Evolutionary conservation across 2,329 filamentous ascomycete species (phyloP).

Genomic region (Penicillium concentricum): DNA sequence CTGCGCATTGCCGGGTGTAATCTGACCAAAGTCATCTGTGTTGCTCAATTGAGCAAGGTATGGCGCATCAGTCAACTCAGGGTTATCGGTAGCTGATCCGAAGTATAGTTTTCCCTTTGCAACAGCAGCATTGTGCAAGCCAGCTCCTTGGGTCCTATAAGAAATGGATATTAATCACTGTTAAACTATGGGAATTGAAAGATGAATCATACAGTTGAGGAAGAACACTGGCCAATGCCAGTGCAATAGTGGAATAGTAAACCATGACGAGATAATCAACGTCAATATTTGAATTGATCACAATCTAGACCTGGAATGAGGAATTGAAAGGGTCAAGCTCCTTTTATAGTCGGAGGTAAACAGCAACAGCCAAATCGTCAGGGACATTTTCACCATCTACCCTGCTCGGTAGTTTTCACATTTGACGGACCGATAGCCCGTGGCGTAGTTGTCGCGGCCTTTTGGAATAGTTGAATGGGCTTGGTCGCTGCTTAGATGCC

Average conservation of each 20-base stretch:
- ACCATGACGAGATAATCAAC: constrained; percentile 16
- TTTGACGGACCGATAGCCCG: constrained; percentile 17
- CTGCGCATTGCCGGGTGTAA: constrained; percentile 64
- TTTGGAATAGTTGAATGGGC: background rate
- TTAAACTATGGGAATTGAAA: background rate
- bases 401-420: constrained; percentile 1
- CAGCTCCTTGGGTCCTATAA: constrained; percentile 21
- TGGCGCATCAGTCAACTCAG: constrained; percentile 52
- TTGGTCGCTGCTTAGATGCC: background rate
- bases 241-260: constrained; percentile 14
- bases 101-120: constrained; percentile 57
- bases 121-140: constrained; percentile 44
- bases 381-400: background rate
- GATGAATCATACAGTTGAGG: constrained; percentile 19
- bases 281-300: background rate
- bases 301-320: background rate
- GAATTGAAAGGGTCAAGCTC: background rate
- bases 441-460: constrained; percentile 21
- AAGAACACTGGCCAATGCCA: constrained; percentile 24
- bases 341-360: constrained; percentile 5
- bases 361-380: background rate
- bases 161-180: background rate
- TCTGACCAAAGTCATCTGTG: constrained; percentile 61
- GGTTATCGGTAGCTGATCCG: constrained; percentile 59
- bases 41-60: constrained; percentile 61